Evolutionary conservation across 2,329 filamentous ascomycete species (phyloP).

Genomic region (Cladosporium oxysporum): DNA sequence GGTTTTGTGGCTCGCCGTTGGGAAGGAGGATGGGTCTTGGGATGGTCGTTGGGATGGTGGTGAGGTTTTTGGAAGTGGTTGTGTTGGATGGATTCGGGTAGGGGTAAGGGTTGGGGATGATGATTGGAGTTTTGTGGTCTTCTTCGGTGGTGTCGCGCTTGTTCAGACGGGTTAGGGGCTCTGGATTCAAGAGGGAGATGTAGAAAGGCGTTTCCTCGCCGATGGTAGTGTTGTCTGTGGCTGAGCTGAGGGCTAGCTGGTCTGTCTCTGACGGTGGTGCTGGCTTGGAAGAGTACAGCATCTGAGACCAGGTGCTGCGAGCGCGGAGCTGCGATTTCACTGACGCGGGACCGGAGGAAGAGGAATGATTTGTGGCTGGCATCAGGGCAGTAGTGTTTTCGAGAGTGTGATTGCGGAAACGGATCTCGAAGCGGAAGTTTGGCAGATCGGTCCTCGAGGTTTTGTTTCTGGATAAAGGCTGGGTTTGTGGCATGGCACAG

Average conservation of each 20-base stretch:
- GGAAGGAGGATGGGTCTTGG: constrained; percentile 63
- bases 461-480: constrained; percentile 52
- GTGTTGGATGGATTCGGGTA: constrained; percentile 22
- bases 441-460: constrained; percentile 62
- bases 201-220: constrained; percentile 90
- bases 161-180: constrained; percentile 33
- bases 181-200: constrained; percentile 65
- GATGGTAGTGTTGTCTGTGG: constrained; percentile 71
- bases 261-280: constrained; percentile 65
- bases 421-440: constrained; percentile 77
- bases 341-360: not conserved
- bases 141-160: constrained; percentile 35
- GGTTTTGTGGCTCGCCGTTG: constrained; percentile 72
- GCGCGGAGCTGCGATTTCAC: not conserved
- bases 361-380: not conserved
- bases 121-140: not conserved
- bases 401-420: constrained; percentile 50
- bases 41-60: constrained; percentile 51
- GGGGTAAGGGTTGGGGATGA: constrained; percentile 9
- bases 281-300: constrained; percentile 53
- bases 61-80: constrained; percentile 46
- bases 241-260: constrained; percentile 79
- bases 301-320: constrained; percentile 24
- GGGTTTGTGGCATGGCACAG: constrained; percentile 65
- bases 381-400: constrained; percentile 9